These are phyloP conservation scores for Podaxis rugospora DNA, from an alignment of 768 basidiomycete species.

Conservation along the genomic window DNA sequence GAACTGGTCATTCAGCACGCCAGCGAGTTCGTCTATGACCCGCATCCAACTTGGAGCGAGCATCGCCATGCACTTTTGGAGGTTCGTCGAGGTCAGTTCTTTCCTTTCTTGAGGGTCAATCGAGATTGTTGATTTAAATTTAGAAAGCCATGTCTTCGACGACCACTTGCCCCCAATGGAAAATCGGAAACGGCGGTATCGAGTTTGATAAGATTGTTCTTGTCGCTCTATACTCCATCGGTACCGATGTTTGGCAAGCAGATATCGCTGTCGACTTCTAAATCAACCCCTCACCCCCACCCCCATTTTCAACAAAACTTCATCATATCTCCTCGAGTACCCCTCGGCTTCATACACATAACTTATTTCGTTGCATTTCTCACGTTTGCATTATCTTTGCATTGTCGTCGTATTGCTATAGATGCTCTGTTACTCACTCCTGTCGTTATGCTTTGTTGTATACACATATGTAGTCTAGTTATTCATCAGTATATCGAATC, in stretches of 20 bases:
- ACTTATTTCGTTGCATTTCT: background rate
- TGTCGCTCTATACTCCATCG: slow-evolving; percentile 35
- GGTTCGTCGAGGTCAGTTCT: slow-evolving; percentile 8
- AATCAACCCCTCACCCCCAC: too few species aligned
- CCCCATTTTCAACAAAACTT: background rate
- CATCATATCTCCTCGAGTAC: background rate
- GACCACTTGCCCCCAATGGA: slow-evolving; percentile 26
- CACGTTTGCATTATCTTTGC: background rate
- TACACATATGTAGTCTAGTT: background rate
- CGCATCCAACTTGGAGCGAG: slow-evolving; percentile 11
- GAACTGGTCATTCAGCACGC: slow-evolving; percentile 9
- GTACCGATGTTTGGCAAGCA: slow-evolving; percentile 46
- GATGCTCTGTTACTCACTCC: background rate
- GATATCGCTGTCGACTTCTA: slow-evolving; percentile 38
- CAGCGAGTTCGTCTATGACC: slow-evolving; percentile 10
- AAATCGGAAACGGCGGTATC: slow-evolving; percentile 29
- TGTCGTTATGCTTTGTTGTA: background rate
- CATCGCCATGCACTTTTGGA: slow-evolving; percentile 10
- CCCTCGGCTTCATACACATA: background rate
- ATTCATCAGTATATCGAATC: background rate
- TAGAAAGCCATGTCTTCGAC: slow-evolving; percentile 14
- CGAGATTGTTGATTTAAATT: background rate
- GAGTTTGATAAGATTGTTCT: slow-evolving; percentile 40
- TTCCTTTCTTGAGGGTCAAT: background rate
- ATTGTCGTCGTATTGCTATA: background rate